These are phyloP conservation scores for Darksidea phi DNA, from an alignment of 495 filamentous ascomycete species.

Conservation along the genomic window DNA sequence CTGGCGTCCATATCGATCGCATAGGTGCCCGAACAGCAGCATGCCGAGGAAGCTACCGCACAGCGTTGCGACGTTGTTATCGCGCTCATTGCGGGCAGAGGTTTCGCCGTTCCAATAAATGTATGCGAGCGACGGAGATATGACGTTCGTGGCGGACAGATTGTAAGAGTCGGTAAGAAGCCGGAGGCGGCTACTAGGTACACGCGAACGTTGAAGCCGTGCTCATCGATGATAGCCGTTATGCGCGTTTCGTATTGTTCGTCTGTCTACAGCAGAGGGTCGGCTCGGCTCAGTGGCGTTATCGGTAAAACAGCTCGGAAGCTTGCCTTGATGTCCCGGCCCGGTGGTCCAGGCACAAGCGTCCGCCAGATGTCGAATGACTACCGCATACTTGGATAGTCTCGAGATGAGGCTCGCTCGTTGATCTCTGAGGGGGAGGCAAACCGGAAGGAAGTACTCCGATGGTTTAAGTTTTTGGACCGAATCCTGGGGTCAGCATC, in stretches of 20 bases:
- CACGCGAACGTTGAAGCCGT: constrained; percentile 27
- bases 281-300: not conserved
- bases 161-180: constrained; percentile 68
- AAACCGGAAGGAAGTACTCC: too few relatives aligned
- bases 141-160: constrained; percentile 67
- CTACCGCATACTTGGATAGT: not conserved
- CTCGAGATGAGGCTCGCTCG: not conserved
- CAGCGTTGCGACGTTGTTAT: constrained; percentile 62
- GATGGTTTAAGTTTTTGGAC: too few relatives aligned
- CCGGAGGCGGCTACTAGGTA: constrained; percentile 59
- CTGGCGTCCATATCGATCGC: constrained; percentile 61
- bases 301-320: constrained; percentile 5
- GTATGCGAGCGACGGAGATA: constrained; percentile 60
- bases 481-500: not conserved
- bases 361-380: not conserved
- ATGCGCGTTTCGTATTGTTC: constrained; percentile 10
- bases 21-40: constrained; percentile 61
- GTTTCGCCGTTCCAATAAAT: constrained; percentile 58
- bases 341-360: not conserved
- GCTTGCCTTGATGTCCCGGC: constrained; percentile 14
- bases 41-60: constrained; percentile 59
- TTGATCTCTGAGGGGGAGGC: too few relatives aligned
- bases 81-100: constrained; percentile 36
- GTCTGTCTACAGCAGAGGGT: not conserved
- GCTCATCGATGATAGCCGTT: constrained; percentile 17